Base-by-base conservation (phyloP, 176 grass and related monocot genomes). In the Puccinellia tenuiflora region DNA sequence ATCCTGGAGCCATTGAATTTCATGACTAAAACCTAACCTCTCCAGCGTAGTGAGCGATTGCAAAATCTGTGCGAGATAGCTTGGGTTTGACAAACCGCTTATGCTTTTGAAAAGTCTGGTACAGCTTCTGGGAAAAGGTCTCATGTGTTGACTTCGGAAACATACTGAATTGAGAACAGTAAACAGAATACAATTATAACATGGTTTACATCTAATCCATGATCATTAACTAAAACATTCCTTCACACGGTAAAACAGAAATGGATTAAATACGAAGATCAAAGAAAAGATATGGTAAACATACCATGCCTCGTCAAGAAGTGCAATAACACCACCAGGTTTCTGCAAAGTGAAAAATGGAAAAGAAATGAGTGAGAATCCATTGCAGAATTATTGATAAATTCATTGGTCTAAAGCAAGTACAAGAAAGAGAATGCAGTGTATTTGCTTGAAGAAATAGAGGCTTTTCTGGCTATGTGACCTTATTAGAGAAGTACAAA, bases 221-320 rank as follows among this genome's bases (percentile, higher is more conserved):
- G 10, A 39, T 29, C 82, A 91, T 82, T 66, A 52, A 84, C 46
- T 62, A 29, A 68, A 82, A 78, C 9, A 51, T 53, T 81, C 30
- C 62, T 28, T 79, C 5, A 60, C 9, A 62, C 29, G 69, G 45
- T 38, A 51, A 81, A 55, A 75, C 72, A 83, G 38, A 73, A 73
- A 73, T 64, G 76, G 61, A 88, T 13, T 45, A 81, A 38, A 73
- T 17, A 46, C 9, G 26, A 64, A 78, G 62, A 51, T 78, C 39
- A 87, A 78, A 73, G 16, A 50, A 80, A 80, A 74, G 22, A 45
- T 73, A 72, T 16, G 83, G 63, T 53, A 66, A 77, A 47, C 83
- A 83, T 85, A 99, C 96, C 96, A 99, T 85, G 96, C 97, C 84
- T 99, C 97, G 79, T 99, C 97, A 68, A 99, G 97, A 87, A 99